These are phyloP conservation scores for Kodamaea neixiangensis DNA, from an alignment of 805 yeast species.

Conservation along the genomic window DNA sequence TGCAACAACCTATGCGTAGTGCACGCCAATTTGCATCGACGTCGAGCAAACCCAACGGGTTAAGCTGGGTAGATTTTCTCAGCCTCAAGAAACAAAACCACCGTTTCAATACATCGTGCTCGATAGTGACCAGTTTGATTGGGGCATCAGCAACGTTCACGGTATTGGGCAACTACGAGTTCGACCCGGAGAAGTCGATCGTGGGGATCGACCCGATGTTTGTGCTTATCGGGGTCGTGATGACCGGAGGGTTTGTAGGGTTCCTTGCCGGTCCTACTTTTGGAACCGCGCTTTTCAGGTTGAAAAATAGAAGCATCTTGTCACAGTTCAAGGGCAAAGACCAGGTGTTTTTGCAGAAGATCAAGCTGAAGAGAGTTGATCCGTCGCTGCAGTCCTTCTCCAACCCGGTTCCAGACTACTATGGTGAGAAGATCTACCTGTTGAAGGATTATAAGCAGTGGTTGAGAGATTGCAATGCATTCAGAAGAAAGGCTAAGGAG, in stretches of 20 bases:
- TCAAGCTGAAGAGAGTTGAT: conserved; percentile 82
- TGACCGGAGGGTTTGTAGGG: conserved; percentile 74
- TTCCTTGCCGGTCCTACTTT: conserved; percentile 77
- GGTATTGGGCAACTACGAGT: conserved; percentile 74
- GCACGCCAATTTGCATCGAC: neutral
- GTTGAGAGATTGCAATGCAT: conserved; percentile 93
- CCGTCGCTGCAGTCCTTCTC: conserved; percentile 87
- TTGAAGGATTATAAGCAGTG: conserved; percentile 87
- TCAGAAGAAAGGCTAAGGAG: conserved; percentile 76
- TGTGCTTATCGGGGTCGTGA: conserved; percentile 72
- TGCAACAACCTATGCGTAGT: neutral
- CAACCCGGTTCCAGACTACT: conserved; percentile 98
- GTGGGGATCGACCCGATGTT: conserved; percentile 90
- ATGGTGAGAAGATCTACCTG: conserved; percentile 93
- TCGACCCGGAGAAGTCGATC: conserved; percentile 83
- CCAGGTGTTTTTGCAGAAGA: conserved; percentile 69
- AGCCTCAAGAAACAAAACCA: conserved; percentile 74
- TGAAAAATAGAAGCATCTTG: conserved; percentile 50
- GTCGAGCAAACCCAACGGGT: conserved; percentile 4
- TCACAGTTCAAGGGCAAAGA: conserved; percentile 60
- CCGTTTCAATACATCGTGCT: conserved; percentile 63
- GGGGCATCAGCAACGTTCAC: conserved; percentile 74
- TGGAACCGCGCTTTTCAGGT: conserved; percentile 70
- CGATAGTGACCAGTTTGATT: conserved; percentile 63
- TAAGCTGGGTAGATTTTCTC: conserved; percentile 83